A percentile compares a stretch with the other conserved stretches of the same genome.
phyloP scores from a whole-genome alignment of 2,329 filamentous ascomycete genomes.

The Lanzia echinophila region DNA sequence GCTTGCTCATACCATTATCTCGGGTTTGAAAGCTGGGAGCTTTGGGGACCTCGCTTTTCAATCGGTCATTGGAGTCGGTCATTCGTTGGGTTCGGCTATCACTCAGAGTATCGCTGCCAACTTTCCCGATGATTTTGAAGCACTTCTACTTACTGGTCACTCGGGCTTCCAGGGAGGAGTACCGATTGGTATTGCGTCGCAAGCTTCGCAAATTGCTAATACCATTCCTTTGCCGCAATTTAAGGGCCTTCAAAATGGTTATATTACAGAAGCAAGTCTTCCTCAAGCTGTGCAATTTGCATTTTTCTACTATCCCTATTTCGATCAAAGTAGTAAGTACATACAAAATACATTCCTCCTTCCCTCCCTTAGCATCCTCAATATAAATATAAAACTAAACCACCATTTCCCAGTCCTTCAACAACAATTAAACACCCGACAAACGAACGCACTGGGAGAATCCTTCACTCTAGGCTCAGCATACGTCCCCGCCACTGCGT shows the following conservation, averaged over 20 bases:
- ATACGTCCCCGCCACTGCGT: background rate
- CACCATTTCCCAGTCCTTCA: background rate
- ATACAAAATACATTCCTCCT: background rate
- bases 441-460: background rate
- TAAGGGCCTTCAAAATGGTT: background rate
- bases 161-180: background rate
- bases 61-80: background rate
- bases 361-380: background rate
- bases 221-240: background rate
- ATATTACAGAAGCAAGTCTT: background rate
- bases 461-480: background rate
- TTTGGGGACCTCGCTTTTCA: background rate
- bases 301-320: background rate
- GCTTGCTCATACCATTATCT: background rate
- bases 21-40: background rate
- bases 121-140: background rate
- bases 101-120: background rate
- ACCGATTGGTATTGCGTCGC: background rate
- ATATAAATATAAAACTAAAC: background rate
- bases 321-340: background rate
- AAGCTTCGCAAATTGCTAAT: background rate
- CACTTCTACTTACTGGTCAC: background rate
- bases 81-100: background rate
- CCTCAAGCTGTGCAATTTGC: background rate
- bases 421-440: background rate